phyloP scores from a whole-genome alignment of 768 basidiomycete species.

The Rhodocollybia butyracea region DNA sequence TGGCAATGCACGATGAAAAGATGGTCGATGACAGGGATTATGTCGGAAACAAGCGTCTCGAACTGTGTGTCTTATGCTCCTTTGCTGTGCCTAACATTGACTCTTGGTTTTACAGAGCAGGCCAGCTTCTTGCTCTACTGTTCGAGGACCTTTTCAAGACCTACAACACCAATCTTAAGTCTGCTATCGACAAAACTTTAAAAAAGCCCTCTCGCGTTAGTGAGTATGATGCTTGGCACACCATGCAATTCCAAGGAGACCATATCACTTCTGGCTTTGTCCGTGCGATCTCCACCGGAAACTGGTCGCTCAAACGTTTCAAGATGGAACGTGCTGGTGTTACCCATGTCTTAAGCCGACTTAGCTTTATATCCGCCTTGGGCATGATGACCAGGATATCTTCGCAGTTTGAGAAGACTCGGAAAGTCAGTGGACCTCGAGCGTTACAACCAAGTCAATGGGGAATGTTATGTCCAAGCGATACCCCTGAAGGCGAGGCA shows the following conservation, averaged over 20 bases:
- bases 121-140: slow-evolving; percentile 89
- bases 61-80: slow-evolving; percentile 64
- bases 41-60: slow-evolving; percentile 97
- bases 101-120: slow-evolving; percentile 59
- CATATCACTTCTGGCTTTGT: slow-evolving; percentile 95
- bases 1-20: slow-evolving; percentile 95
- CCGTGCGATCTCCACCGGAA: slow-evolving; percentile 96
- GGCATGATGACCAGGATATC: slow-evolving; percentile 99
- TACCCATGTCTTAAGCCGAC: slow-evolving; percentile 92
- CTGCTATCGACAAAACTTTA: slow-evolving; percentile 93
- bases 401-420: slow-evolving; percentile 98
- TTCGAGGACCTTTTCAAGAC: slow-evolving; percentile 99
- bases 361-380: slow-evolving; percentile 95
- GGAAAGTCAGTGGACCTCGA: slow-evolving; percentile 96
- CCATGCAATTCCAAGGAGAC: slow-evolving; percentile 95
- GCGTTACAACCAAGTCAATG: slow-evolving; percentile 98
- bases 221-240: slow-evolving; percentile 92
- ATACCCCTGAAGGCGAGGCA: slow-evolving; percentile 99
- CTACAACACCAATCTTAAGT: slow-evolving; percentile 93
- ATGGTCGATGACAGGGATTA: slow-evolving; percentile 99
- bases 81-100: slow-evolving; percentile 1
- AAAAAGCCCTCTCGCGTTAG: slow-evolving; percentile 93
- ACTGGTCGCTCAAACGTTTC: slow-evolving; percentile 98
- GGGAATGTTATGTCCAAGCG: slow-evolving; percentile 97
- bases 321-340: slow-evolving; percentile 99